These are phyloP conservation scores for Zygoascus bituminiphila DNA, from an alignment of 805 yeast species.

Conservation along the genomic window DNA sequence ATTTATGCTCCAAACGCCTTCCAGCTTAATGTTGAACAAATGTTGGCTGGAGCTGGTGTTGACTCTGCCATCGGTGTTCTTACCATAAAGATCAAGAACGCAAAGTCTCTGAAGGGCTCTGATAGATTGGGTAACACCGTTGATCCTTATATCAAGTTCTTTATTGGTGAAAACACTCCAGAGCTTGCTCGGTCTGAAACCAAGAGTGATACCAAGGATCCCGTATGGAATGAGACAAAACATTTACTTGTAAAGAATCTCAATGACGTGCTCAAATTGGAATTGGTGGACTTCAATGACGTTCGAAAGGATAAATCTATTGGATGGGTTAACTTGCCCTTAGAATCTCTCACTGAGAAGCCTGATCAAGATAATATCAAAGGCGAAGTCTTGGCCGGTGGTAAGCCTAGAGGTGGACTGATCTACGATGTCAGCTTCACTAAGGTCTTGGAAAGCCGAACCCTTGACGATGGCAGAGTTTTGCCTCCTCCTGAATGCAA, in stretches of 20 bases:
- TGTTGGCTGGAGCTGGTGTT: constrained; percentile 72
- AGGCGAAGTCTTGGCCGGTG: constrained; percentile 65
- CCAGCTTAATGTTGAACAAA: constrained; percentile 86
- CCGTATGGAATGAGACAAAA: constrained; percentile 78
- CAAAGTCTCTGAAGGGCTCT: constrained; percentile 60
- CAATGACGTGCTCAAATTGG: constrained; percentile 72
- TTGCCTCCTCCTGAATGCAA: constrained; percentile 87
- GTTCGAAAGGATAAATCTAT: constrained; percentile 67
- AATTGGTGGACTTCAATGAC: constrained; percentile 69
- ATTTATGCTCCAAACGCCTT: constrained; percentile 83
- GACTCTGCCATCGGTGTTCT: constrained; percentile 84
- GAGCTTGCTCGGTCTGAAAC: constrained; percentile 62
- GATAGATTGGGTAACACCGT: constrained; percentile 66
- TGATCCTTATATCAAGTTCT: constrained; percentile 81
- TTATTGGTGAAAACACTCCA: constrained; percentile 40
- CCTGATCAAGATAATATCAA: constrained; percentile 37
- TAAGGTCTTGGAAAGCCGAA: constrained; percentile 52
- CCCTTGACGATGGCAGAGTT: constrained; percentile 68
- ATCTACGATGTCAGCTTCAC: constrained; percentile 62
- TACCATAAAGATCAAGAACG: constrained; percentile 57
- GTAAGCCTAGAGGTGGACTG: constrained; percentile 72
- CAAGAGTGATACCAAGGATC: constrained; percentile 57
- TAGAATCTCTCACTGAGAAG: constrained; percentile 54
- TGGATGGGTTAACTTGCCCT: constrained; percentile 68
- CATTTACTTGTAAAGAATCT: constrained; percentile 63